A percentile compares a stretch with the other conserved stretches of the same genome.
These are phyloP conservation scores for Chlamydomonas applanata DNA, from an alignment of 139 green algal genomes.

Conservation along the genomic window DNA sequence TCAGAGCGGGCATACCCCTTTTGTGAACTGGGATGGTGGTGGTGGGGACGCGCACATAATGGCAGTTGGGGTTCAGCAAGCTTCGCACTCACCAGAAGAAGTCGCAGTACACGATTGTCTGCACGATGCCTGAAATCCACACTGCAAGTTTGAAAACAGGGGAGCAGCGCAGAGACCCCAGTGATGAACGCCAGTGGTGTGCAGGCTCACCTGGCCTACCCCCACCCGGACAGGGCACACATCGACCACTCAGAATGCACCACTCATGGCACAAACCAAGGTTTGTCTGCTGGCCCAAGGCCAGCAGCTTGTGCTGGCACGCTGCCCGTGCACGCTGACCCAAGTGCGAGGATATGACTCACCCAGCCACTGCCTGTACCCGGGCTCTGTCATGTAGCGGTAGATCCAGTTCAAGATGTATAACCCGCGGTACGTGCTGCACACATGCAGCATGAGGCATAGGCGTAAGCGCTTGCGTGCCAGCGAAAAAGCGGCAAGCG, in stretches of 20 bases:
- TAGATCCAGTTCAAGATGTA: conserved; percentile 99
- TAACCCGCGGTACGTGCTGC: conserved; percentile 84
- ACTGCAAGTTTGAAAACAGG: no score
- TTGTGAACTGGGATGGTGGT: no score
- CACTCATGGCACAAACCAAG: not conserved
- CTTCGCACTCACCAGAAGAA: conserved; percentile 85
- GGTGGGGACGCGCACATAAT: no score
- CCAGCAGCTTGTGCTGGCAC: no score
- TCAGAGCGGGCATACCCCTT: no score
- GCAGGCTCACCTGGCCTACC: no score
- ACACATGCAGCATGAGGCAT: not conserved
- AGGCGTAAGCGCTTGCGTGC: not conserved
- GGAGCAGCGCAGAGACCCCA: not conserved
- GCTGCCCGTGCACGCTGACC: no score
- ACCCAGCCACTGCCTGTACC: conserved; percentile 92
- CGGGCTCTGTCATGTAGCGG: conserved; percentile 86
- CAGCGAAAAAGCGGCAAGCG: no score
- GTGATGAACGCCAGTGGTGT: no score
- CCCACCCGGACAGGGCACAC: not conserved
- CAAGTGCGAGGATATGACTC: conserved; percentile 16
- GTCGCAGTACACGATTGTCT: conserved; percentile 96
- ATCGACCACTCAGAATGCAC: not conserved
- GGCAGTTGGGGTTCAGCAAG: no score
- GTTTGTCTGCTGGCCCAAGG: no score
- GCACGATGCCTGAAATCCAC: conserved; percentile 77